Evolutionary conservation across 192 early-diverging fungal genomes (phyloP).

Genomic region (Backusella australiensis): DNA sequence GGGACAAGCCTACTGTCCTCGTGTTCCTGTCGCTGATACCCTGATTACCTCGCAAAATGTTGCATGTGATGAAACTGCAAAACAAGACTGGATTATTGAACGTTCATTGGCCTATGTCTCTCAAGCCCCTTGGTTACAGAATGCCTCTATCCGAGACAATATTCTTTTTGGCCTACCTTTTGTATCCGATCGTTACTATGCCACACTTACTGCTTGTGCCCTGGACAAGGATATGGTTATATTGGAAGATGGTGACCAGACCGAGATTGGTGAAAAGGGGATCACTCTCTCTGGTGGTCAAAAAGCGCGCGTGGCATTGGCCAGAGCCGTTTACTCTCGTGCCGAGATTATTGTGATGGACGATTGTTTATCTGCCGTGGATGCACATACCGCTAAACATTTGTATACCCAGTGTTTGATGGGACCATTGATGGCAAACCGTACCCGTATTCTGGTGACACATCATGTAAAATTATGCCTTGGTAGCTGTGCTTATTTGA

Average conservation of each 20-base stretch:
- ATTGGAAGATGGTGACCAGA: conserved; percentile 79
- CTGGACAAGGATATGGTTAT: conserved; percentile 77
- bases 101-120: conserved; percentile 75
- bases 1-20: conserved; percentile 41
- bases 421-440: conserved; percentile 65
- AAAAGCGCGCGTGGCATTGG: conserved; percentile 66
- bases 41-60: background rate
- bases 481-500: conserved; percentile 16
- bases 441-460: conserved; percentile 86
- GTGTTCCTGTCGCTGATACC: conserved; percentile 14
- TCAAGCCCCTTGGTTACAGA: conserved; percentile 42
- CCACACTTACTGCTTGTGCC: conserved; percentile 61
- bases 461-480: conserved; percentile 67
- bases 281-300: conserved; percentile 57
- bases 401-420: conserved; percentile 77
- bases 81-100: conserved; percentile 29
- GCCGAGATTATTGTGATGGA: conserved; percentile 73
- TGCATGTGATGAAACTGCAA: background rate
- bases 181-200: conserved; percentile 20
- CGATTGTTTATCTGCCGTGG: conserved; percentile 89
- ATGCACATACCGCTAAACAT: conserved; percentile 77
- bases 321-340: conserved; percentile 80
- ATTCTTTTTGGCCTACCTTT: conserved; percentile 49
- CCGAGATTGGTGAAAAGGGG: conserved; percentile 81
- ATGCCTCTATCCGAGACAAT: conserved; percentile 65